These are phyloP conservation scores for Roridomyces roridus DNA, from an alignment of 768 basidiomycete genomes.

Conservation along the genomic window DNA sequence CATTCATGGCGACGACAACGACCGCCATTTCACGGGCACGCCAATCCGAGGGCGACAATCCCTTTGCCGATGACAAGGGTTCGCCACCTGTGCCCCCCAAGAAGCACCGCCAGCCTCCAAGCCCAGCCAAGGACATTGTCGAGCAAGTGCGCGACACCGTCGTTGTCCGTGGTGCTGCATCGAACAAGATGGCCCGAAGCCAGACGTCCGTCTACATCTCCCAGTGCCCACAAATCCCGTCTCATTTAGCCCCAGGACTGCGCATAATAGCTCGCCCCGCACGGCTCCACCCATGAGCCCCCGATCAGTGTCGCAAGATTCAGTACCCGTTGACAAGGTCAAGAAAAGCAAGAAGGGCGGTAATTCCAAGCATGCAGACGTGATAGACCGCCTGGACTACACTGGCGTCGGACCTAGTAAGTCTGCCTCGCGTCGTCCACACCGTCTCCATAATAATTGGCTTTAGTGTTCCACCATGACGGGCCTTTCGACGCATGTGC, in stretches of 20 bases:
- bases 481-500: slow-evolving; percentile 93
- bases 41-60: slow-evolving; percentile 51
- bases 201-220: slow-evolving; percentile 60
- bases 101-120: slow-evolving; percentile 37
- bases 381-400: slow-evolving; percentile 88
- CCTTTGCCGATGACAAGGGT: slow-evolving; percentile 53
- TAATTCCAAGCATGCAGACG: slow-evolving; percentile 86
- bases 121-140: slow-evolving; percentile 48
- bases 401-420: slow-evolving; percentile 84
- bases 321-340: slow-evolving; percentile 43
- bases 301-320: slow-evolving; percentile 56
- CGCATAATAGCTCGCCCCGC: slow-evolving; percentile 27
- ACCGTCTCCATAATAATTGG: slow-evolving; percentile 14
- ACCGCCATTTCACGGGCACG: slow-evolving; percentile 42
- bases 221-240: slow-evolving; percentile 16
- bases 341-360: slow-evolving; percentile 65
- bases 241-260: slow-evolving; percentile 15
- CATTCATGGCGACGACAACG: slow-evolving; percentile 31
- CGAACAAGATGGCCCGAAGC: slow-evolving; percentile 59
- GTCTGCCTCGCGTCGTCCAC: slow-evolving; percentile 38
- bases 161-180: slow-evolving; percentile 54
- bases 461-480: slow-evolving; percentile 89
- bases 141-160: slow-evolving; percentile 78
- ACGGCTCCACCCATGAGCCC: slow-evolving; percentile 41
- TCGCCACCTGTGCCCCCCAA: slow-evolving; percentile 40